Base-by-base conservation (phyloP, 2,329 filamentous ascomycete species). In the Delphinella strobiligena region DNA sequence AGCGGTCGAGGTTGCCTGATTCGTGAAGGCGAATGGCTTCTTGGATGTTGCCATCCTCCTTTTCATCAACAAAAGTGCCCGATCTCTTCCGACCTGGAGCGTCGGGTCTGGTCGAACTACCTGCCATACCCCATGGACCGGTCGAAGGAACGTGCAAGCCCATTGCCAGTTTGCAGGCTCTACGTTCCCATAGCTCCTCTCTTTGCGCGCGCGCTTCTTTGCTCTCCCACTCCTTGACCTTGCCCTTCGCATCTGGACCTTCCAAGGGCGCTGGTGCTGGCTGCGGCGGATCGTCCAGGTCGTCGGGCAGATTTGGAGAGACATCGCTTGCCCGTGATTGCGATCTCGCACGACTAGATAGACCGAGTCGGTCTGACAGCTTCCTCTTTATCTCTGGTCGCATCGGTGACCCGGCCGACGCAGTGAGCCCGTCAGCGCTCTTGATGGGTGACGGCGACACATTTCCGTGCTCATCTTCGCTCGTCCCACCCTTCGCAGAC, bases 1-100 rank as follows among this genome's bases (percentile, higher is more conserved):
- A 91, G 53, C 70, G 64, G 52, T 78, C 75, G 41, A 94, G 71
- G 45, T 91, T 73, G 42, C 89, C 89, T 34, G 69, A 71, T 62
- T 98, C 91, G 58, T 98, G 91, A 47, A 96, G 69, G 45, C 82
- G 74, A 56, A 98, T 98, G n/a, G 91, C 91, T 62, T 93, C 80
- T 61, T 95, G 89, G 43, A 98, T 94, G 60, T 84, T 79, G 50
- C 62, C 62, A 48, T 68, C 66, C 39, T 60, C 60, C 19, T 47
- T 51, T 31, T 53, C 47, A 43, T 61, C 55, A 40, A 54, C 56
- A 30, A 64, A 56, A 45, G 52, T 60, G 22, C 22, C 22, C 22
- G 22, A 7, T 27, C 22, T 27, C 1, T 9, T 14, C n/a, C 36
- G 29, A 22, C 34, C 22, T 22, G 40, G 29, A 8, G 40, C 38